Conservation (phyloP, 2,329 filamentous ascomycete species). For the Colletotrichum tabaci region DNA sequence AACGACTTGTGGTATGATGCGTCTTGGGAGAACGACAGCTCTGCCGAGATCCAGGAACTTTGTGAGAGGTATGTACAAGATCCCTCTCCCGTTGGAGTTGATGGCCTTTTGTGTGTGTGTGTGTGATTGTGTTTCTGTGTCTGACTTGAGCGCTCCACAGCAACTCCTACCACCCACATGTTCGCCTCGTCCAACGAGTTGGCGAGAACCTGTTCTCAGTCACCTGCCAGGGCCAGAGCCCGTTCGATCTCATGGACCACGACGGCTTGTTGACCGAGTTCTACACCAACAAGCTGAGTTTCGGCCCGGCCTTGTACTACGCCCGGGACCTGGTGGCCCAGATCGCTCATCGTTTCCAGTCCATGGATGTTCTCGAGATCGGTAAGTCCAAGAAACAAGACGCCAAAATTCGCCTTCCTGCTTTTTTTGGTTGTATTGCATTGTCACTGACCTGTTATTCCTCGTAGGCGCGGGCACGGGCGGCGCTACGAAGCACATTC, state of each 20-base stretch:
- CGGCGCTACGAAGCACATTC: constrained; percentile 17
- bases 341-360: constrained; percentile 8
- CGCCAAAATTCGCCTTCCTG: not conserved
- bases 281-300: constrained; percentile 24
- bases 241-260: constrained; percentile 28
- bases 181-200: not conserved
- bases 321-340: not conserved
- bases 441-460: no score
- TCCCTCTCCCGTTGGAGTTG: no score
- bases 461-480: constrained; percentile 20
- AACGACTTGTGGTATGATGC: no score
- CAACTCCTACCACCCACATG: no score
- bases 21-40: no score
- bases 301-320: constrained; percentile 19
- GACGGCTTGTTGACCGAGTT: constrained; percentile 28
- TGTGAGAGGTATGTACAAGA: no score
- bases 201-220: constrained; percentile 15
- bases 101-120: no score
- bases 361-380: constrained; percentile 50
- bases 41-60: no score
- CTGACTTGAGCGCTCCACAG: no score
- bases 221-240: constrained; percentile 24
- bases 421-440: no score
- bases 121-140: no score
- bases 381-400: not conserved